phyloP scores from a whole-genome alignment of 495 filamentous ascomycete genomes.

The Penicillium crystallinum region DNA sequence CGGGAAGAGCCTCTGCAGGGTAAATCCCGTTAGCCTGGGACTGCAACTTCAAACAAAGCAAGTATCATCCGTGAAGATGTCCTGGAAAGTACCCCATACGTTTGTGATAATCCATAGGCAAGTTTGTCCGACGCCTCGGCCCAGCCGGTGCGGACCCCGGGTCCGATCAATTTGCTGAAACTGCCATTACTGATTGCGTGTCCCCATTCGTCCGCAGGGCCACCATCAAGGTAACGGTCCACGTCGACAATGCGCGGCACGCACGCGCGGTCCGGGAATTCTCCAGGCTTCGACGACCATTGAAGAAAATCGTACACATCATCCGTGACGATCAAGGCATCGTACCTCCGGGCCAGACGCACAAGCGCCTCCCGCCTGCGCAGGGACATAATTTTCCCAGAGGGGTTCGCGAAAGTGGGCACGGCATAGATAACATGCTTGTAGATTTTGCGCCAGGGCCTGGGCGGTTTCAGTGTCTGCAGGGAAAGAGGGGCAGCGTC shows the following conservation, averaged over 20 bases:
- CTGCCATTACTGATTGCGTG: constrained; percentile 75
- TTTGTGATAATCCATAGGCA: constrained; percentile 59
- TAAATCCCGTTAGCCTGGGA: neutral
- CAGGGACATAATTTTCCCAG: constrained; percentile 65
- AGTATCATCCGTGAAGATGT: neutral
- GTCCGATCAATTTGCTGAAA: constrained; percentile 80
- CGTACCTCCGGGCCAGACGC: constrained; percentile 60
- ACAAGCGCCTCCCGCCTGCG: constrained; percentile 57
- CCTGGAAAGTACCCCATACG: constrained; percentile 38
- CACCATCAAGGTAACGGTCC: constrained; percentile 57
- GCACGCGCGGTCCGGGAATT: constrained; percentile 34
- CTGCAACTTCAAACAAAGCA: neutral
- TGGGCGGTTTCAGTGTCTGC: constrained; percentile 36
- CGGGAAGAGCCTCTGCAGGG: constrained; percentile 54
- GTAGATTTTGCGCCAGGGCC: constrained; percentile 62
- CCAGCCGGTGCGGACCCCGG: constrained; percentile 79
- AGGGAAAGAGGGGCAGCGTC: constrained; percentile 4
- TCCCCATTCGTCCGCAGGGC: constrained; percentile 56
- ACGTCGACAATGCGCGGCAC: constrained; percentile 73
- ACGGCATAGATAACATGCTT: constrained; percentile 79
- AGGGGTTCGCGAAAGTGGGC: constrained; percentile 79
- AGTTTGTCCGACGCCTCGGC: constrained; percentile 66
- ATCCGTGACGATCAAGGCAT: constrained; percentile 77
- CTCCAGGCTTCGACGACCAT: constrained; percentile 50
- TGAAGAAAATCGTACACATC: constrained; percentile 90